phyloP scores from a whole-genome alignment of 768 basidiomycete species.

The Tubosaeta sp. region DNA sequence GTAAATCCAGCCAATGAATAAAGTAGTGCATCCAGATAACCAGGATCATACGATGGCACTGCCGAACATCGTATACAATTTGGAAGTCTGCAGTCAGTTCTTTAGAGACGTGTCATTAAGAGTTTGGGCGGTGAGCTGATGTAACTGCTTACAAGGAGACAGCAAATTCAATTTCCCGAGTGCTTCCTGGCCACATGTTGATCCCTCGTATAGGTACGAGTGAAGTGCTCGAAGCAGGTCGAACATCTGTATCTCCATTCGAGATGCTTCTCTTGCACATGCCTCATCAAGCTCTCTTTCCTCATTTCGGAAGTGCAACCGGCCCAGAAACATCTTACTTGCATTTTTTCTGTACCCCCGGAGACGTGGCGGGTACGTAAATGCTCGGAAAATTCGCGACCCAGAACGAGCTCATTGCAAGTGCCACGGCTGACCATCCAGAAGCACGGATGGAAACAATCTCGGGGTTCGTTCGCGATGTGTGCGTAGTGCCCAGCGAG shows the following conservation, averaged over 20 bases:
- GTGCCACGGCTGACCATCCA: background rate
- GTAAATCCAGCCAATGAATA: too few species aligned
- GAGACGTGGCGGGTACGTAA: conserved; percentile 19
- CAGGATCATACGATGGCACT: too few species aligned
- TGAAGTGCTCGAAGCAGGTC: conserved; percentile 20
- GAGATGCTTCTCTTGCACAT: conserved; percentile 26
- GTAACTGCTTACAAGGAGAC: background rate
- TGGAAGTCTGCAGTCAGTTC: background rate
- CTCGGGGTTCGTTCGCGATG: background rate
- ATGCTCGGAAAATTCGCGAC: conserved; percentile 15
- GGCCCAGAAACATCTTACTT: conserved; percentile 16
- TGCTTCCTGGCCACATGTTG: conserved; percentile 18
- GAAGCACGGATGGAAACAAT: conserved; percentile 9
- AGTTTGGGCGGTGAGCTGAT: background rate
- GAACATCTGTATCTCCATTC: conserved; percentile 12
- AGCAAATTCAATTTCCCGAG: background rate
- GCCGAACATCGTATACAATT: too few species aligned
- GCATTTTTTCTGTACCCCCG: conserved; percentile 9
- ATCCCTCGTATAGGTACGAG: too few species aligned
- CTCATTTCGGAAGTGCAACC: conserved; percentile 18
- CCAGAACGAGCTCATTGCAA: conserved; percentile 7
- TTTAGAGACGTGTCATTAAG: conserved; percentile 1
- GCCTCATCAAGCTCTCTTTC: conserved; percentile 26
- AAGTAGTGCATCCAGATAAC: too few species aligned
- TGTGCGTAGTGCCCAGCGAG: background rate